A percentile compares a stretch with the other conserved stretches of the same genome.
phyloP scores from a whole-genome alignment of 257 asterid species.

The Verbena officinalis region DNA sequence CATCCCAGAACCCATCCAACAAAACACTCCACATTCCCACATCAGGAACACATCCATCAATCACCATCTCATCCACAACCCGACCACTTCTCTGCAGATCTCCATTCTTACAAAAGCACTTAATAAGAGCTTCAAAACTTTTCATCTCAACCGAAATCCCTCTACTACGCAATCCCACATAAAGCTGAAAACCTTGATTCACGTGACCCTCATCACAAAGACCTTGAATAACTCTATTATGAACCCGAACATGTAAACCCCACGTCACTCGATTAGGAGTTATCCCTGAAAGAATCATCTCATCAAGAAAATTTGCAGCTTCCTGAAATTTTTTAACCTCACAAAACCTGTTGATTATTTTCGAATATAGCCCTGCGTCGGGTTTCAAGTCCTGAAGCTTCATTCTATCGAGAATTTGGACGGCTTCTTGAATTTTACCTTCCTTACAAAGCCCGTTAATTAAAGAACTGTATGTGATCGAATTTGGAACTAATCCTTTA shows the following conservation, averaged over 20 bases:
- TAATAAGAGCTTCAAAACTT: conserved; percentile 60
- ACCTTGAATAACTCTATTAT: conserved; percentile 68
- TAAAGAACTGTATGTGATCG: conserved; percentile 79
- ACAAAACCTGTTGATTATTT: conserved; percentile 65
- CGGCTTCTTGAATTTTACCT: conserved; percentile 58
- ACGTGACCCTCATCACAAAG: conserved; percentile 50
- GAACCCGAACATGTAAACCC: conserved; percentile 82
- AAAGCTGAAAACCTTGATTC: conserved; percentile 69
- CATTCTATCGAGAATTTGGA: conserved; percentile 83
- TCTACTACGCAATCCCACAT: conserved; percentile 66
- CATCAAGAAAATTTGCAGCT: conserved; percentile 91
- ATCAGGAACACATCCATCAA: conserved; percentile 75
- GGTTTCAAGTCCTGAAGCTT: conserved; percentile 93
- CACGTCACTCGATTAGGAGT: conserved; percentile 81
- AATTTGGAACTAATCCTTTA: conserved; percentile 59
- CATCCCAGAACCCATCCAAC: conserved; percentile 68
- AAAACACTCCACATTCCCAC: conserved; percentile 61
- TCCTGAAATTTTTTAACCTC: conserved; percentile 57
- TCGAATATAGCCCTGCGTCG: conserved; percentile 83
- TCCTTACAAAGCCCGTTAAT: conserved; percentile 77
- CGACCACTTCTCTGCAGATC: conserved; percentile 70
- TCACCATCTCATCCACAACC: conserved; percentile 76
- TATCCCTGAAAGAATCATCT: conserved; percentile 79
- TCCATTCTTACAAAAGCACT: conserved; percentile 55
- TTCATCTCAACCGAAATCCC: conserved; percentile 74